Evolutionary conservation across 768 basidiomycete genomes (phyloP).

Genomic region (Tricholomella constricta): DNA sequence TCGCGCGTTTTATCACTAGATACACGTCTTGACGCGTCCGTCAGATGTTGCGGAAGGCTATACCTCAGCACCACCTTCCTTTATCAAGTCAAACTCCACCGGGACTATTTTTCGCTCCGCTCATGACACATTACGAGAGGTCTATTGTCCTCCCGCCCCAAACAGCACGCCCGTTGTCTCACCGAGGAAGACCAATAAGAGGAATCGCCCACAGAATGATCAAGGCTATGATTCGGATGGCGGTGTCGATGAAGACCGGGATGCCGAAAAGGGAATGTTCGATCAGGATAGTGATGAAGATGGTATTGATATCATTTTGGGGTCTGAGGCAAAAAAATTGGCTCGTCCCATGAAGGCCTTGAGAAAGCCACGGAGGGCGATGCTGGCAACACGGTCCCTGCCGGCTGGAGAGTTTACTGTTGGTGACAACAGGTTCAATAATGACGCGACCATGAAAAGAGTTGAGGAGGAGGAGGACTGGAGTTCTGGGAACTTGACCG

Average conservation of each 20-base stretch:
- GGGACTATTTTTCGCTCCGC: constrained; percentile 53
- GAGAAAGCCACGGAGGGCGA: constrained; percentile 32
- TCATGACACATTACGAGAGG: constrained; percentile 55
- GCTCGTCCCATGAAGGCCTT: constrained; percentile 43
- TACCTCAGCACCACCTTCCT: constrained; percentile 37
- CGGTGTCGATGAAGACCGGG: constrained; percentile 24
- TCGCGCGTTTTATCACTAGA: constrained; percentile 2
- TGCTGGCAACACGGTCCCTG: constrained; percentile 40
- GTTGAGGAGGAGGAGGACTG: constrained; percentile 43
- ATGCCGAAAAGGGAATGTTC: constrained; percentile 9
- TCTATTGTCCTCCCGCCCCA: constrained; percentile 30
- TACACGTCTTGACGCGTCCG: constrained; percentile 30
- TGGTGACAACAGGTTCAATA: constrained; percentile 8
- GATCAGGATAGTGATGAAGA: constrained; percentile 18
- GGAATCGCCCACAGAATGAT: constrained; percentile 36
- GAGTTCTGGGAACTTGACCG: constrained; percentile 30
- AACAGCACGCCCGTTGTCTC: constrained; percentile 16
- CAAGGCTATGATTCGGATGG: constrained; percentile 27
- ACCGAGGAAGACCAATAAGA: constrained; percentile 27
- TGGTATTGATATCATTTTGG: constrained; percentile 10
- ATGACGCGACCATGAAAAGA: constrained; percentile 12
- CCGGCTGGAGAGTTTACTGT: constrained; percentile 29
- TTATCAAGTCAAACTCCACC: constrained; percentile 41
- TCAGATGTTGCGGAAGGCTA: constrained; percentile 68
- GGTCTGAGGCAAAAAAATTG: background rate